Percentiles rank a stretch among this genome's conserved stretches.
Conservation (phyloP, 164 flowering plant species). For the Aristolochia californica region DNA sequence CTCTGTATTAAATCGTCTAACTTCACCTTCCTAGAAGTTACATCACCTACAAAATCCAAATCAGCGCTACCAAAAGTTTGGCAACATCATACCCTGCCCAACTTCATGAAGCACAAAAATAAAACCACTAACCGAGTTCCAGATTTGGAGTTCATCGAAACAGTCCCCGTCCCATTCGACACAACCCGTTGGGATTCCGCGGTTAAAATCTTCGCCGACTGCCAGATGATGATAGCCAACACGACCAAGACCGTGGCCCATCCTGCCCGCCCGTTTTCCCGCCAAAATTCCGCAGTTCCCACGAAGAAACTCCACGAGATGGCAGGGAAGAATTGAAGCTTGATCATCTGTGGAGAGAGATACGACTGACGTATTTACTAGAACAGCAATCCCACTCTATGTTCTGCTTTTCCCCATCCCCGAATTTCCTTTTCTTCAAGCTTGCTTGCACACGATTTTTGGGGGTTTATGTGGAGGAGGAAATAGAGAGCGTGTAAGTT, state of each 20-base stretch:
- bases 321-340: neutral
- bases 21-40: no score
- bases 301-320: conserved; percentile 8
- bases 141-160: neutral
- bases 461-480: neutral
- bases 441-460: no score
- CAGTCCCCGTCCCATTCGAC: neutral
- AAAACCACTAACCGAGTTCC: conserved; percentile 2
- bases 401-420: neutral
- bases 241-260: conserved; percentile 30
- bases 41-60: no score
- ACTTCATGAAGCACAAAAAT: no score
- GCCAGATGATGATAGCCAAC: conserved; percentile 20
- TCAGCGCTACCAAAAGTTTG: no score
- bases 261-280: conserved; percentile 17
- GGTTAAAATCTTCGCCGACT: conserved; percentile 5
- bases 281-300: conserved; percentile 21
- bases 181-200: conserved; percentile 3
- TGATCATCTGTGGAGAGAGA: neutral
- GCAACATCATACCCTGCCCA: no score
- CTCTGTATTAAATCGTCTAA: no score
- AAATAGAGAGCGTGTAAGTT: neutral
- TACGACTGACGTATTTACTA: neutral
- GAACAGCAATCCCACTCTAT: neutral
- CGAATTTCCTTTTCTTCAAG: neutral